Evolutionary conservation across 192 early-diverging fungal species (phyloP), one percentile per base, ranked within the genome.

Genomic region (Backusella morwellensis): DNA sequence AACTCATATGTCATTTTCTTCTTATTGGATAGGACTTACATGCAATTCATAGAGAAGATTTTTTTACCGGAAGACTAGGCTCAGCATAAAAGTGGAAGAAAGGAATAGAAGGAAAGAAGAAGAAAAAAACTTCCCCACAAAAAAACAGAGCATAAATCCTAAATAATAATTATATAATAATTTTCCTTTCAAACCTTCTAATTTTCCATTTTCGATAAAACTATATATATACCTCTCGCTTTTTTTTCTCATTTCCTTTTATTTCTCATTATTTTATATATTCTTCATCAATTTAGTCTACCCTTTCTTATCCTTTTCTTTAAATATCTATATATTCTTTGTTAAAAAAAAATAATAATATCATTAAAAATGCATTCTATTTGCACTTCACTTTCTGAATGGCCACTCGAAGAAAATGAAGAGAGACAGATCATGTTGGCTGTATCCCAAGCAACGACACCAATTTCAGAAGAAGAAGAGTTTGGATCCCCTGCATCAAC

Each of bases 1-100:
- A 29, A 63, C 26, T 63, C 21, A 63, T 14, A 63, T 29, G 2
- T 63, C 26, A 63, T 29, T 29, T 29, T 0, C 26, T 29, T 73
- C 17, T 44, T 73, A 52, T 63, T 68, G 63, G 59, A 23, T 63
- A 80, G 78, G 78, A 80, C 63, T 56, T 82, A 78, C 68, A 77
- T 75, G 47, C 66, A 78, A 59, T 82, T 82, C 54, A 77, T 82
- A 70, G 77, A 77, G 54, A 77, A 72, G 19, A 75, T 82, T 6
- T 82, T 82, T 75, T 75, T 78, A 42, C 74, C 77, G 15, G 77
- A 82, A 12, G 80, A 82, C 21, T 68, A 78, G 40, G 56, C 56
- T 63, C 26, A 63, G 56, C 21, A 63, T 63, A 29, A 63, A 56
- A 1, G 21, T 9, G 21, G 21, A 56, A 63, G 23, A 14, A 29